Percentiles rank a stretch among this genome's conserved stretches.
These are phyloP conservation scores for Cyamopsis tetragonoloba DNA, from an alignment of 306 rosid species.

Conservation along the genomic window DNA sequence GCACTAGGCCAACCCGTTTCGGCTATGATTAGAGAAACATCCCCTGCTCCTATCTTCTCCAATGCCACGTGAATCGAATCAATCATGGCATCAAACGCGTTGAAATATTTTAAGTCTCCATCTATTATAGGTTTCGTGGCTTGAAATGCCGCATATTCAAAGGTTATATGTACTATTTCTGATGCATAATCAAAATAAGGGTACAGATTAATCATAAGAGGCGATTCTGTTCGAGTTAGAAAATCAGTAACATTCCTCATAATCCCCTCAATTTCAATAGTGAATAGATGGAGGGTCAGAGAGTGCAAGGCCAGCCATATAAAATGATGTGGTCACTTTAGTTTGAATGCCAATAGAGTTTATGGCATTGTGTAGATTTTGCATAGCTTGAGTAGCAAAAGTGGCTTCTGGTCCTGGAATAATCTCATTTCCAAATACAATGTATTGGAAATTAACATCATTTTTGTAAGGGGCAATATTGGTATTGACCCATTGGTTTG, in stretches of 20 bases:
- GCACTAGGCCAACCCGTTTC: constrained; percentile 26
- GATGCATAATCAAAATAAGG: constrained; percentile 11
- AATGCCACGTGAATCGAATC: constrained; percentile 16
- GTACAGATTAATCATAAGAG: constrained; percentile 20
- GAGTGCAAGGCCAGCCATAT: not conserved
- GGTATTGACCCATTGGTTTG: constrained; percentile 19
- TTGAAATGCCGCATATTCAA: constrained; percentile 18
- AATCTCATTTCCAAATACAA: constrained; percentile 13
- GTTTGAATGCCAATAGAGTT: not conserved
- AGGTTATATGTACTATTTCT: not conserved
- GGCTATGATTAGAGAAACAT: not conserved
- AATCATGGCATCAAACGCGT: constrained; percentile 18
- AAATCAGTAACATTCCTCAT: not conserved
- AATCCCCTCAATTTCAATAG: not conserved
- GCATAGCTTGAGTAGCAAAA: not conserved
- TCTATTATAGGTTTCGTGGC: not conserved
- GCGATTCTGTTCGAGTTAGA: not conserved
- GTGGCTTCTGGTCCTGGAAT: not conserved
- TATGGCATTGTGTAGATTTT: not conserved
- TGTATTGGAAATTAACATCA: constrained; percentile 4
- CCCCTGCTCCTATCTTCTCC: not conserved
- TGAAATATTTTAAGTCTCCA: not conserved
- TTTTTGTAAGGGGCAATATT: constrained; percentile 16
- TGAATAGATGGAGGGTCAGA: constrained; percentile 29
- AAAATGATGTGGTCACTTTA: constrained; percentile 13